Evolutionary conservation across 768 basidiomycete genomes (phyloP).

Genomic region (Mycena crocata): DNA sequence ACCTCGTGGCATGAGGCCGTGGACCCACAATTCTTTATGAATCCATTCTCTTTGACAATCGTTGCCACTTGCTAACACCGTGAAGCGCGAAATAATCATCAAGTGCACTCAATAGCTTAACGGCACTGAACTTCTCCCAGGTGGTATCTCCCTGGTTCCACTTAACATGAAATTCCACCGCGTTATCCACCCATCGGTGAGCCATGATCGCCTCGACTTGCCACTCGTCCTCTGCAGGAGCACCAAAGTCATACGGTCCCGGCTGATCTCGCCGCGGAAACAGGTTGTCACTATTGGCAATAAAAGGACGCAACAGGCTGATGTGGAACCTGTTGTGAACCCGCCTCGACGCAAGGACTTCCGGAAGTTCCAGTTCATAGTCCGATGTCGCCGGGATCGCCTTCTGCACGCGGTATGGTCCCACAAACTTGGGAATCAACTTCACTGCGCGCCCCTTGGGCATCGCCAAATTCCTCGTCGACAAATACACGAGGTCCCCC

Average conservation of each 20-base stretch:
- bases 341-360: slow-evolving; percentile 35
- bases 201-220: slow-evolving; percentile 50
- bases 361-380: slow-evolving; percentile 44
- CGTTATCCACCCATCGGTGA: too few relatives aligned
- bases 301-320: slow-evolving; percentile 17
- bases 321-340: slow-evolving; percentile 51
- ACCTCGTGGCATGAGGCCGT: too few relatives aligned
- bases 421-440: slow-evolving; percentile 51
- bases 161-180: too few relatives aligned
- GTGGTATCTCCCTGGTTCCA: too few relatives aligned
- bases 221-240: slow-evolving; percentile 46
- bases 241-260: slow-evolving; percentile 47
- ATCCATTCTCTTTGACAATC: too few relatives aligned
- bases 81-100: too few relatives aligned
- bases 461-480: slow-evolving; percentile 49
- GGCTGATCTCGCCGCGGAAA: slow-evolving; percentile 46
- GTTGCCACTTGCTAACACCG: too few relatives aligned
- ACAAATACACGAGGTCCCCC: slow-evolving; percentile 48
- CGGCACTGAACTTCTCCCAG: too few relatives aligned
- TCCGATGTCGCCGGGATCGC: slow-evolving; percentile 36
- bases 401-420: slow-evolving; percentile 47
- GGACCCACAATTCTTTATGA: too few relatives aligned
- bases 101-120: too few relatives aligned
- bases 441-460: slow-evolving; percentile 48
- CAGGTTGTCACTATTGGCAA: slow-evolving; percentile 43